Conservation (phyloP, 2,329 filamentous ascomycete species). For the Herpotrichia juniperi region DNA sequence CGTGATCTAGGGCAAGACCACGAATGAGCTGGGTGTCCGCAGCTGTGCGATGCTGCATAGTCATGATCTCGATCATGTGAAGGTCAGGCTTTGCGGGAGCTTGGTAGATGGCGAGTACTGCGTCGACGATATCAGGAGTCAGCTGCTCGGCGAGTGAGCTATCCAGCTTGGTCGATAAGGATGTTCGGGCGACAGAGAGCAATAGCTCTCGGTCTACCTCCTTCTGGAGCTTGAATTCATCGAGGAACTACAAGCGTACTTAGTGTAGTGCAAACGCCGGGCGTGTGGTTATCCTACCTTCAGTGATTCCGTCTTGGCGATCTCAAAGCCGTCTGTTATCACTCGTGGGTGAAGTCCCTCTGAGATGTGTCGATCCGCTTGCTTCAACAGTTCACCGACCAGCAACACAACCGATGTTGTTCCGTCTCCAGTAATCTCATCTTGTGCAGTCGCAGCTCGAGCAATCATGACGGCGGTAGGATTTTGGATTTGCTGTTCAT, state of each 20-base stretch:
- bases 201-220: conserved; percentile 93
- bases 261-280: not conserved
- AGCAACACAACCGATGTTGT: conserved; percentile 95
- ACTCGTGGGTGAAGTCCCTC: conserved; percentile 97
- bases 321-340: conserved; percentile 96
- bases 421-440: conserved; percentile 97
- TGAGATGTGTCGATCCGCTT: conserved; percentile 93
- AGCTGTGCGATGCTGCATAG: conserved; percentile 97
- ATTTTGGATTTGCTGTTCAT: conserved; percentile 84
- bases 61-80: conserved; percentile 99
- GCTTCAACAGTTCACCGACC: conserved; percentile 96
- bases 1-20: conserved; percentile 91
- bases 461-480: conserved; percentile 88
- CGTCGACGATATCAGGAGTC: conserved; percentile 94
- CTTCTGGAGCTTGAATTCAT: conserved; percentile 86
- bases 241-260: conserved; percentile 72
- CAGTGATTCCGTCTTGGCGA: conserved; percentile 90
- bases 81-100: conserved; percentile 90
- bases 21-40: conserved; percentile 96
- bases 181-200: conserved; percentile 90
- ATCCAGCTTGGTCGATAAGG: conserved; percentile 94
- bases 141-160: conserved; percentile 85
- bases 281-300: conserved; percentile 62
- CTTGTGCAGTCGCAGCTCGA: conserved; percentile 90
- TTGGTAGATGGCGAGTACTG: conserved; percentile 92